Evolutionary conservation across 441 rosid genomes (phyloP).

Genomic region (Syzygium malaccense): DNA sequence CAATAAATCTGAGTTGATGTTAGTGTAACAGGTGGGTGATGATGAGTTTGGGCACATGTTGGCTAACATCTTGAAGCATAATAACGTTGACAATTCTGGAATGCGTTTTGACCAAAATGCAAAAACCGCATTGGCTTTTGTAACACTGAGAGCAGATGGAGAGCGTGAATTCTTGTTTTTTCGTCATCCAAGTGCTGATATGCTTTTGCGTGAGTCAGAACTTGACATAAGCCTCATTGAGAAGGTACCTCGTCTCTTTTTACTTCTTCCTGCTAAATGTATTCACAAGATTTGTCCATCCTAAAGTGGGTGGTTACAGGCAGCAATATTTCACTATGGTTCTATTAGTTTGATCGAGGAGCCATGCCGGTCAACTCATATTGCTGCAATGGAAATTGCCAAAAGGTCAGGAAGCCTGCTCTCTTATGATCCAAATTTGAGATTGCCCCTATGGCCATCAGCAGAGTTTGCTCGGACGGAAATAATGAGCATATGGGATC

Average conservation of each 20-base stretch:
- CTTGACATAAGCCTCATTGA: slow-evolving; percentile 43
- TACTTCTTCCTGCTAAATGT: neutral
- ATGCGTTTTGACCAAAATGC: slow-evolving; percentile 52
- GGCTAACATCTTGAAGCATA: slow-evolving; percentile 45
- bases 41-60: slow-evolving; percentile 85
- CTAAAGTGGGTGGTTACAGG: slow-evolving; percentile 7
- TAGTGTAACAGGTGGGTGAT: slow-evolving; percentile 40
- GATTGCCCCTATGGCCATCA: slow-evolving; percentile 71
- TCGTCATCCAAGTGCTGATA: slow-evolving; percentile 76
- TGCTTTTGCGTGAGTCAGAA: slow-evolving; percentile 61
- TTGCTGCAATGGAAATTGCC: slow-evolving; percentile 73
- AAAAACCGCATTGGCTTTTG: slow-evolving; percentile 72
- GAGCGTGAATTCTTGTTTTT: slow-evolving; percentile 79
- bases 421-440: slow-evolving; percentile 64
- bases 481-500: slow-evolving; percentile 60
- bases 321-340: slow-evolving; percentile 66
- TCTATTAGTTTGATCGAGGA: slow-evolving; percentile 69
- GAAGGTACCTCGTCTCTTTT: neutral
- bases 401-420: slow-evolving; percentile 47
- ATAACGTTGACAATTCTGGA: slow-evolving; percentile 49
- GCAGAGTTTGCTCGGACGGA: slow-evolving; percentile 44
- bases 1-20: neutral
- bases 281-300: neutral
- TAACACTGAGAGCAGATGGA: slow-evolving; percentile 51
- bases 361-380: slow-evolving; percentile 62